A percentile compares a stretch with the other conserved stretches of the same genome.
These are phyloP conservation scores for Hygrophorus russula DNA, from an alignment of 768 basidiomycete genomes.

Conservation along the genomic window DNA sequence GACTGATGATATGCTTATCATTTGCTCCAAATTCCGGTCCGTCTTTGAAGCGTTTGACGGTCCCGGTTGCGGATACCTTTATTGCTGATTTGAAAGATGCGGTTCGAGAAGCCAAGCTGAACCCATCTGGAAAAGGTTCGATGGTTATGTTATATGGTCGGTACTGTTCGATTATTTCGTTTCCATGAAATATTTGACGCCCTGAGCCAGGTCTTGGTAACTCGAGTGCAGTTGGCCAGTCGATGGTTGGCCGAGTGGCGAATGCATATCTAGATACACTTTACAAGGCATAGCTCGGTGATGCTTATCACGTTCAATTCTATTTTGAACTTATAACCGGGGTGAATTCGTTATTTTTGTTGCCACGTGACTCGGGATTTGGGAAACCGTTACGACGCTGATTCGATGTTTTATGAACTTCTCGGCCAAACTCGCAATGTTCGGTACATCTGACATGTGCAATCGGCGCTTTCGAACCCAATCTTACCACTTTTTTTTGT, in stretches of 20 bases:
- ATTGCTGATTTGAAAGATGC: constrained; percentile 75
- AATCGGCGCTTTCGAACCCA: too few species aligned
- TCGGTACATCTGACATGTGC: too few species aligned
- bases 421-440: too few species aligned
- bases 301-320: neutral
- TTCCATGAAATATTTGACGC: neutral
- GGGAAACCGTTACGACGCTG: too few species aligned
- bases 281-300: constrained; percentile 70
- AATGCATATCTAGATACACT: constrained; percentile 73
- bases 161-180: constrained; percentile 15
- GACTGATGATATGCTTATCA: neutral
- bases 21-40: neutral
- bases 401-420: too few species aligned
- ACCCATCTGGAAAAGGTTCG: constrained; percentile 61
- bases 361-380: too few species aligned
- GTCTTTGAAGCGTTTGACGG: constrained; percentile 58
- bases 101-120: constrained; percentile 56
- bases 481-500: too few species aligned
- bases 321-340: too few species aligned
- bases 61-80: constrained; percentile 64
- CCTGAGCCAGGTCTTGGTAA: constrained; percentile 55
- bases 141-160: constrained; percentile 90
- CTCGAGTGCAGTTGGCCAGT: constrained; percentile 73
- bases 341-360: neutral
- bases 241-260: constrained; percentile 68